Base-by-base conservation (phyloP, 1,139 yeast species). In the Saccharomycopsis hybrid region DNA sequence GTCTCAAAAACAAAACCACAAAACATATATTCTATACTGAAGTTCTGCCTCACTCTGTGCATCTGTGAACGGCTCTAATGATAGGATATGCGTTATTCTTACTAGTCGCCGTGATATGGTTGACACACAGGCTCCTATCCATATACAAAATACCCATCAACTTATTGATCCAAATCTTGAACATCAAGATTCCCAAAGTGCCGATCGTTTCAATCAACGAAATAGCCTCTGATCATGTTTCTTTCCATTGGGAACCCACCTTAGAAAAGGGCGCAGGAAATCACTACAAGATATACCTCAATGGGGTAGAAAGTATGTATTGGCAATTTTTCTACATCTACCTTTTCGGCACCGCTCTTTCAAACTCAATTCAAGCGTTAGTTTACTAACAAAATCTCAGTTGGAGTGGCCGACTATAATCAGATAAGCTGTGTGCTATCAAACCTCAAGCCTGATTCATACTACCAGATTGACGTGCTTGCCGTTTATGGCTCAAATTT, bases 191-290 rank as follows among this genome's bases (percentile, higher is more conserved):
- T 18, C 86, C 87, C 2, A 72, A 74, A 35, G 69, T 80, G 4
- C 82, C 84, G 0, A 67, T 72, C 48, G 71, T 80, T 5, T 76
- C 82, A 3, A 71, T 81, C 8, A 84, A 78, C 56, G 70, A 72
- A 53, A 73, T 82, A 42, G 71, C 81, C 0, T 66, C 70, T 37
- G 65, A 69, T 13, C 64, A 74, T 3, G 72, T 81, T 27, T 70
- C 74, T 4, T 56, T 82, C 29, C 85, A 80, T 57, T 82, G 87
- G 88, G 77, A 76, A 44, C 54, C 62, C 41, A 65, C 73, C 43
- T 64, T 62, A 50, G 55, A 62, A 41, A 60, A 58, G 36, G 54
- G 56, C 13, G 46, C 59, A 5, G 68, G 67, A 5, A 64, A 70
- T 46, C 72, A 71, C 54, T 72, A 70, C 56, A 62, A 70, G 37